These are phyloP conservation scores for Royoungia palumana DNA, from an alignment of 768 basidiomycete genomes.

Conservation along the genomic window DNA sequence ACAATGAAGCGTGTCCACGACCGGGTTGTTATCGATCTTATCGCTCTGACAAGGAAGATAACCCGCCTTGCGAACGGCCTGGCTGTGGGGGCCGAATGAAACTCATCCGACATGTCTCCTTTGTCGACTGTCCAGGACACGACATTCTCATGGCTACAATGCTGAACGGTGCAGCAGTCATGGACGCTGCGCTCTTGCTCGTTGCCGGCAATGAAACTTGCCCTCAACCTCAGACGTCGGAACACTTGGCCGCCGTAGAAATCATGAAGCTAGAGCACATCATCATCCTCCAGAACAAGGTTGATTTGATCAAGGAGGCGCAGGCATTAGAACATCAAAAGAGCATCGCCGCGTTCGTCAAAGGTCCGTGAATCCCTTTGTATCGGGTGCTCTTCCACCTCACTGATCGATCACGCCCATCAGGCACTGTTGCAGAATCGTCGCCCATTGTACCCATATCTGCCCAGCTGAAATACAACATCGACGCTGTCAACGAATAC, in stretches of 20 bases:
- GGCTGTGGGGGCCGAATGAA: conserved; percentile 90
- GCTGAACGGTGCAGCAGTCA: conserved; percentile 99
- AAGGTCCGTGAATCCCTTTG: conserved; percentile 50
- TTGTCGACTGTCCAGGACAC: conserved; percentile 97
- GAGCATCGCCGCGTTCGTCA: conserved; percentile 93
- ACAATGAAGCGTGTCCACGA: conserved; percentile 87
- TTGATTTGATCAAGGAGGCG: conserved; percentile 93
- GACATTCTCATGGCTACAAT: conserved; percentile 99
- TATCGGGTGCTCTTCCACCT: not conserved
- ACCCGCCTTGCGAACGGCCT: conserved; percentile 89
- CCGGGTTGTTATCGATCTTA: conserved; percentile 95
- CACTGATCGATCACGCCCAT: not conserved
- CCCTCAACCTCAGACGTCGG: conserved; percentile 97
- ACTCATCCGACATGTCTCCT: conserved; percentile 93
- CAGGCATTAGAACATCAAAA: conserved; percentile 96
- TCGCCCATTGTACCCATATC: conserved; percentile 99
- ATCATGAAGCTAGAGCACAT: conserved; percentile 99
- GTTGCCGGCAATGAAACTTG: conserved; percentile 98
- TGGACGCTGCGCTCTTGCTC: conserved; percentile 96
- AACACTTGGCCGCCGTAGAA: conserved; percentile 97
- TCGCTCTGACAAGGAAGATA: conserved; percentile 89
- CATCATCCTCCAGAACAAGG: conserved; percentile 98
- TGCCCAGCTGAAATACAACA: conserved; percentile 98
- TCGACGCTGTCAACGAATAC: conserved; percentile 98
- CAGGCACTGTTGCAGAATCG: conserved; percentile 94